A percentile compares a stretch with the other conserved stretches of the same genome.
phyloP scores from a whole-genome alignment of 2,329 filamentous ascomycete species.

The Colletotrichum chlorophyti region DNA sequence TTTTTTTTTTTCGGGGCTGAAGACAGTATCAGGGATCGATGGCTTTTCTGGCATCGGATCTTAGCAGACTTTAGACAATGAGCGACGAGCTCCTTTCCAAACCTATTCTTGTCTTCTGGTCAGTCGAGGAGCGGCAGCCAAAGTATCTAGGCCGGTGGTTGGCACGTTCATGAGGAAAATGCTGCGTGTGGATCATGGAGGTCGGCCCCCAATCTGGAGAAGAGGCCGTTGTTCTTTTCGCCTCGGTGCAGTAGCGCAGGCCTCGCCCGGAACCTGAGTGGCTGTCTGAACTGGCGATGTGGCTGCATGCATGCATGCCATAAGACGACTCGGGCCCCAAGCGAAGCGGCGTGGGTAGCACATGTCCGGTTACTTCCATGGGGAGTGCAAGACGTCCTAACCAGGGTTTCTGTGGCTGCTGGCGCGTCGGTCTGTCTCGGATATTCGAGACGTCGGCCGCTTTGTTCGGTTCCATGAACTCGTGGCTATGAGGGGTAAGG shows the following conservation, averaged over 20 bases:
- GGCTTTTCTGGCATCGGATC: constrained; percentile 19
- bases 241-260: constrained; percentile 22
- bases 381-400: background rate
- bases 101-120: background rate
- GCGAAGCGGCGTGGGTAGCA: constrained; percentile 15
- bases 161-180: too few species aligned
- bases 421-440: constrained; percentile 4
- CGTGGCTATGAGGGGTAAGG: background rate
- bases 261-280: background rate
- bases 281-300: constrained; percentile 10
- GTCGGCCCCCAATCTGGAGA: constrained; percentile 25
- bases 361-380: constrained; percentile 11
- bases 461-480: constrained; percentile 9
- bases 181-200: constrained; percentile 8
- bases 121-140: background rate
- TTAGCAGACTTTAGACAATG: constrained; percentile 11
- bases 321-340: constrained; percentile 8
- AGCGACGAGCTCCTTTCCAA: constrained; percentile 6
- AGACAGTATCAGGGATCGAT: too few species aligned
- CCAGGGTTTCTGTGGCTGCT: constrained; percentile 4
- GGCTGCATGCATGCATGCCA: constrained; percentile 18
- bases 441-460: background rate
- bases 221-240: constrained; percentile 23
- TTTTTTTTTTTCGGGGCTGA: too few species aligned
- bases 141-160: too few species aligned